Conservation (phyloP, 2,329 filamentous ascomycete genomes). For the Fusarium staphyleae region DNA sequence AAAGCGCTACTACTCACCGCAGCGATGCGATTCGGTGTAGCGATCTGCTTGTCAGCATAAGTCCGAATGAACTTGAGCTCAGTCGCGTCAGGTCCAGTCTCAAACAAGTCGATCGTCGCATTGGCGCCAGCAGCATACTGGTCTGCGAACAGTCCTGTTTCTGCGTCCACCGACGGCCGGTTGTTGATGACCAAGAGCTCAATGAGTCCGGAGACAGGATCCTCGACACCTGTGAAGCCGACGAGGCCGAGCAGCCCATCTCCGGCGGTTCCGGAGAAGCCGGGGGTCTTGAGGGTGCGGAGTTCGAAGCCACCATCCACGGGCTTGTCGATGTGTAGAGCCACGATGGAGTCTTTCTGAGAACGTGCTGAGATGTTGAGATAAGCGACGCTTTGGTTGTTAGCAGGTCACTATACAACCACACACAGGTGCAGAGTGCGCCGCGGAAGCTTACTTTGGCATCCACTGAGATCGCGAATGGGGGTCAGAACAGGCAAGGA, state of each 20-base stretch:
- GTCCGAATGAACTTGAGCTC: slow-evolving; percentile 32
- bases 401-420: neutral
- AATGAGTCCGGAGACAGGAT: slow-evolving; percentile 17
- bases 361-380: slow-evolving; percentile 43
- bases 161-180: slow-evolving; percentile 19
- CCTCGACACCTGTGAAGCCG: slow-evolving; percentile 44
- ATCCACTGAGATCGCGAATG: slow-evolving; percentile 25
- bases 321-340: slow-evolving; percentile 45
- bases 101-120: slow-evolving; percentile 29
- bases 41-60: slow-evolving; percentile 18
- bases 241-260: slow-evolving; percentile 43
- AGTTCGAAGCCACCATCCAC: slow-evolving; percentile 25
- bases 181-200: slow-evolving; percentile 31
- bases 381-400: slow-evolving; percentile 12
- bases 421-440: neutral
- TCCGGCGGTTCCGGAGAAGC: slow-evolving; percentile 42
- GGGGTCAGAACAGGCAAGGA: slow-evolving; percentile 38
- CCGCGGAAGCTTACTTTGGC: slow-evolving; percentile 23
- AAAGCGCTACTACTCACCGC: slow-evolving; percentile 9
- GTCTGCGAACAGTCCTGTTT: slow-evolving; percentile 11
- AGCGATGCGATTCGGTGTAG: slow-evolving; percentile 35
- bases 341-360: slow-evolving; percentile 43
- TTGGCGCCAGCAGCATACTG: slow-evolving; percentile 26
- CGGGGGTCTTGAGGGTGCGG: slow-evolving; percentile 38
- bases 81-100: neutral